A percentile compares a stretch with the other conserved stretches of the same genome.
Conservation (phyloP, 805 yeast species). For the Maudiozyma barnettii region DNA sequence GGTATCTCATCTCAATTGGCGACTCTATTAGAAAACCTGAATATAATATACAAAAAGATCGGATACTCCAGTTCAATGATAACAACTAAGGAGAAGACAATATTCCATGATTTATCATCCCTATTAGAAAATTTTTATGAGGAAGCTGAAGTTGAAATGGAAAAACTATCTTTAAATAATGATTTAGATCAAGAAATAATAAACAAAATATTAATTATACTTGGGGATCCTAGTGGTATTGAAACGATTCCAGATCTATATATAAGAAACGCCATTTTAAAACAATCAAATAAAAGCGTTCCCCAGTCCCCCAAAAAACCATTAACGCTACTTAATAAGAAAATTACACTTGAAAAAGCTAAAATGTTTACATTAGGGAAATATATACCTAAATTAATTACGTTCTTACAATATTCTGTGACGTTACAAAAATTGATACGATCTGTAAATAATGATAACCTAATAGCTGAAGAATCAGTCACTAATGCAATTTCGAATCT, state of each 20-base stretch:
- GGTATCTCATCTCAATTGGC: constrained; percentile 26
- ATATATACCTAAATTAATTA: constrained; percentile 24
- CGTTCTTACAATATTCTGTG: constrained; percentile 17
- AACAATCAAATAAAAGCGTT: constrained; percentile 15
- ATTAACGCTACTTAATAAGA: constrained; percentile 28
- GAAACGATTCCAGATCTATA: constrained; percentile 35
- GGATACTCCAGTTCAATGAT: constrained; percentile 48
- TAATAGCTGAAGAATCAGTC: background rate
- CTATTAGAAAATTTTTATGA: constrained; percentile 37
- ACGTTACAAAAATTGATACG: constrained; percentile 11
- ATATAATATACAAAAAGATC: constrained; percentile 40
- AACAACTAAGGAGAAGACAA: constrained; percentile 37
- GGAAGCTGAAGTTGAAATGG: constrained; percentile 32
- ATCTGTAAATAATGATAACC: constrained; percentile 7
- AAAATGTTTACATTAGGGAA: constrained; percentile 25
- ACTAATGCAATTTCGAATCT: constrained; percentile 5
- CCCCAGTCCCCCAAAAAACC: constrained; percentile 29
- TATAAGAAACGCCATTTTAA: constrained; percentile 30
- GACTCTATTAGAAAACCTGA: constrained; percentile 33
- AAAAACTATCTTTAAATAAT: constrained; percentile 25
- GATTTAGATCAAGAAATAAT: constrained; percentile 20
- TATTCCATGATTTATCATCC: constrained; percentile 41
- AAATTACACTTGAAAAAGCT: constrained; percentile 26
- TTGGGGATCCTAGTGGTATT: constrained; percentile 32
- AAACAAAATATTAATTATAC: constrained; percentile 25